Evolutionary conservation across 2,329 filamentous ascomycete species (phyloP).

Genomic region (Teratosphaeria zuluensis): DNA sequence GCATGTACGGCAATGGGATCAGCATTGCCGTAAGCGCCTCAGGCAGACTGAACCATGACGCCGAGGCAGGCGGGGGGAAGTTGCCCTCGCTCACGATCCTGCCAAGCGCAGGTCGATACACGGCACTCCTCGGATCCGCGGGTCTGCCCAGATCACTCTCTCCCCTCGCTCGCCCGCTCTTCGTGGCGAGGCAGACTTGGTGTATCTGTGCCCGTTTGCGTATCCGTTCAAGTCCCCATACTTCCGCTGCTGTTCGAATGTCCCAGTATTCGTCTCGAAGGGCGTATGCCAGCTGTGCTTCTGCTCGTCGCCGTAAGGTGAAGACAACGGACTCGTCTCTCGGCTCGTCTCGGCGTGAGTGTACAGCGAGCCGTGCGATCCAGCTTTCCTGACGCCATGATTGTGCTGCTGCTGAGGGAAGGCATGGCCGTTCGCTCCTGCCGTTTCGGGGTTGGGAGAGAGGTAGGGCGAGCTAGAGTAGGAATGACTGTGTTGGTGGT

Average conservation of each 20-base stretch:
- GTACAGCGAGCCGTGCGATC: conserved; percentile 16
- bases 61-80: conserved; percentile 10
- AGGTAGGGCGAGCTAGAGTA: conserved; percentile 49
- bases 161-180: conserved; percentile 32
- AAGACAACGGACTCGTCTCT: conserved; percentile 19
- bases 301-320: conserved; percentile 6
- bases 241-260: conserved; percentile 13
- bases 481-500: conserved; percentile 17
- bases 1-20: conserved; percentile 39
- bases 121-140: conserved; percentile 5
- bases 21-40: conserved; percentile 43
- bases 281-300: conserved; percentile 7
- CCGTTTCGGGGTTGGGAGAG: conserved; percentile 85
- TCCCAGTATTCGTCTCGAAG: conserved; percentile 13
- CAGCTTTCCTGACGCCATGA: conserved; percentile 9
- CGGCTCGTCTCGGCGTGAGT: conserved; percentile 20
- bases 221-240: conserved; percentile 18
- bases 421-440: conserved; percentile 60
- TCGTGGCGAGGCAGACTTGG: conserved; percentile 13
- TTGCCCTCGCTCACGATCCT: conserved; percentile 1
- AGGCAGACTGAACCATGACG: conserved; percentile 28
- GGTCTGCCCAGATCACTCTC: conserved; percentile 37
- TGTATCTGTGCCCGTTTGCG: conserved; percentile 15
- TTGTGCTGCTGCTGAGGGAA: conserved; percentile 2
- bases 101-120: conserved; percentile 11